Percentiles rank a stretch among this genome's conserved stretches.
These are phyloP conservation scores for Moricandia moricandioides DNA, from an alignment of 345 rosid genomes.

Conservation along the genomic window DNA sequence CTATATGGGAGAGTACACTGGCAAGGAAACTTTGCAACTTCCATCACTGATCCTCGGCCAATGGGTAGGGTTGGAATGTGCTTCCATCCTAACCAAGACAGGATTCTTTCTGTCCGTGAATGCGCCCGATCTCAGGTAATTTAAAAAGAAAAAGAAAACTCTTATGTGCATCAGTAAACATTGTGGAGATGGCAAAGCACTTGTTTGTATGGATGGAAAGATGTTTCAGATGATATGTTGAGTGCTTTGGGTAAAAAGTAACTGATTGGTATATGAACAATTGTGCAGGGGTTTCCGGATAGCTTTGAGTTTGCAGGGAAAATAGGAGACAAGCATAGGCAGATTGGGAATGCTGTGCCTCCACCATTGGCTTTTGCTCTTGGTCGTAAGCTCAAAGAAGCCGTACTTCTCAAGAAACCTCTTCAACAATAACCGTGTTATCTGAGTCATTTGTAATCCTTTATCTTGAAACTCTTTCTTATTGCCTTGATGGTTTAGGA, in stretches of 20 bases:
- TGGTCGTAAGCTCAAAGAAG: conserved; percentile 85
- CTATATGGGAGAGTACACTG: conserved; percentile 81
- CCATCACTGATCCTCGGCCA: conserved; percentile 84
- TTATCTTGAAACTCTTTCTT: neutral
- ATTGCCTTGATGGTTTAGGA: neutral
- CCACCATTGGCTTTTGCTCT: conserved; percentile 81
- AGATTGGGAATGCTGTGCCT: conserved; percentile 94
- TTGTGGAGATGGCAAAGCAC: neutral
- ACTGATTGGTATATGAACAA: neutral
- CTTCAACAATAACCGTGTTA: neutral
- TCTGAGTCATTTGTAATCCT: neutral
- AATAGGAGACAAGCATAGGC: conserved; percentile 65
- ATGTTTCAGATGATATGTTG: neutral
- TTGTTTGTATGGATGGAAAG: neutral
- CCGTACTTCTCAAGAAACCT: conserved; percentile 38
- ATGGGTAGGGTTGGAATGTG: conserved; percentile 93
- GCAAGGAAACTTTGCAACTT: conserved; percentile 92
- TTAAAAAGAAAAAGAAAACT: neutral
- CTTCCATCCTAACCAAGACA: conserved; percentile 85
- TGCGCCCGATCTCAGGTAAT: conserved; percentile 86
- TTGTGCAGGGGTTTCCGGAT: conserved; percentile 82
- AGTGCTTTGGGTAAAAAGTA: neutral
- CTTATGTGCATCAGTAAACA: neutral
- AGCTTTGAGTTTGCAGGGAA: conserved; percentile 59
- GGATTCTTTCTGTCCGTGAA: conserved; percentile 84